Evolutionary conservation across 495 filamentous ascomycete genomes (phyloP).

Genomic region (Cercophora samala): DNA sequence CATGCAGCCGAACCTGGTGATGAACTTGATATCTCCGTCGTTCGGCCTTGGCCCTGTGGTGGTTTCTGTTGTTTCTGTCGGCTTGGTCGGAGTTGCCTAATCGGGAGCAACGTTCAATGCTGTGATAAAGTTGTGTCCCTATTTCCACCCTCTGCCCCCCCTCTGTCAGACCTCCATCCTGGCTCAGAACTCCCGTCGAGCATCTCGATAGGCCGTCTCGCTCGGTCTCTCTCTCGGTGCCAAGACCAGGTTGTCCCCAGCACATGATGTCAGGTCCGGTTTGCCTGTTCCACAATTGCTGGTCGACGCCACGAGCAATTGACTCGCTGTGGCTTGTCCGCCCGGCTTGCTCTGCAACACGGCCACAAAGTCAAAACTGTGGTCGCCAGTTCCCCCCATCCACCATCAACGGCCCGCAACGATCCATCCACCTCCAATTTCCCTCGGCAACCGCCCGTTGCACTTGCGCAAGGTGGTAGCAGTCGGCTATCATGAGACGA

Average conservation of each 20-base stretch:
- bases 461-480: neutral
- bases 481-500: neutral
- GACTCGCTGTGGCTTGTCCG: conserved; percentile 1
- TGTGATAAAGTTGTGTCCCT: neutral
- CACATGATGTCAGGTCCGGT: neutral
- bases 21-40: neutral
- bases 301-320: conserved; percentile 1
- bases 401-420: too few species aligned
- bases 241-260: conserved; percentile 3
- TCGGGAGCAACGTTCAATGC: neutral
- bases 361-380: conserved; percentile 3
- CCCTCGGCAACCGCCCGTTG: neutral
- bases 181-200: neutral
- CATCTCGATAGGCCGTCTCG: neutral
- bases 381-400: neutral
- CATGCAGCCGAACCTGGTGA: neutral
- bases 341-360: neutral
- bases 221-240: conserved; percentile 2
- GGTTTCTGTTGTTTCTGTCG: neutral
- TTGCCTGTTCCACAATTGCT: neutral
- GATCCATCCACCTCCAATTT: neutral
- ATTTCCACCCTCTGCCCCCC: neutral
- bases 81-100: neutral
- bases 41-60: neutral
- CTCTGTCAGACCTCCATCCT: neutral